Evolutionary conservation across 179 eudicot genomes (phyloP).

Genomic region (Beta macrorhiza): DNA sequence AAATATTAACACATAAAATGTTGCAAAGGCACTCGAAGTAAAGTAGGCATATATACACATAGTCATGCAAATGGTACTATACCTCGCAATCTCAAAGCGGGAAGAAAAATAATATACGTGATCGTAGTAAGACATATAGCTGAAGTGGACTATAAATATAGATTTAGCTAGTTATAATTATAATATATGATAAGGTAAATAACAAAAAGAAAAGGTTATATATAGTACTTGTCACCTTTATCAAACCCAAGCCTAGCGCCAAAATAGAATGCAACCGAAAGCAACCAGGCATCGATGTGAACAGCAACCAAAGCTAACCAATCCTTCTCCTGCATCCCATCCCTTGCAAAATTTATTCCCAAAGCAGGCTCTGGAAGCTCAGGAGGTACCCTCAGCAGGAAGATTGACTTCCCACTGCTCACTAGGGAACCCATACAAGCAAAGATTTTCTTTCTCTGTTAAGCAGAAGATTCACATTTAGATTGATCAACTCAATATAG

Average conservation of each 20-base stretch:
- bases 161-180: no score
- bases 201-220: not conserved
- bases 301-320: slow-evolving; percentile 57
- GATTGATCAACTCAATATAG: not conserved
- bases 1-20: not conserved
- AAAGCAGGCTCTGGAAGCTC: slow-evolving; percentile 58
- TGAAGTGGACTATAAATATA: not conserved
- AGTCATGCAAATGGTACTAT: not conserved
- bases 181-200: not conserved
- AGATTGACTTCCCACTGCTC: slow-evolving; percentile 59
- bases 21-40: not conserved
- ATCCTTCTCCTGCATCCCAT: slow-evolving; percentile 53
- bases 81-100: not conserved
- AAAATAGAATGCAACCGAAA: slow-evolving; percentile 53
- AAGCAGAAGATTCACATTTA: slow-evolving; percentile 10
- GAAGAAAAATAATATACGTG: not conserved
- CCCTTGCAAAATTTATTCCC: slow-evolving; percentile 55
- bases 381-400: slow-evolving; percentile 56
- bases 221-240: slow-evolving; percentile 43
- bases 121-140: not conserved
- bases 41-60: not conserved
- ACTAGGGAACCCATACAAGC: slow-evolving; percentile 54
- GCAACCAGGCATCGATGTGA: slow-evolving; percentile 55
- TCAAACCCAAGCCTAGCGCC: slow-evolving; percentile 57
- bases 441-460: slow-evolving; percentile 51